Conservation (phyloP, 2,329 filamentous ascomycete genomes). For the Gaeumannomyces sp. region DNA sequence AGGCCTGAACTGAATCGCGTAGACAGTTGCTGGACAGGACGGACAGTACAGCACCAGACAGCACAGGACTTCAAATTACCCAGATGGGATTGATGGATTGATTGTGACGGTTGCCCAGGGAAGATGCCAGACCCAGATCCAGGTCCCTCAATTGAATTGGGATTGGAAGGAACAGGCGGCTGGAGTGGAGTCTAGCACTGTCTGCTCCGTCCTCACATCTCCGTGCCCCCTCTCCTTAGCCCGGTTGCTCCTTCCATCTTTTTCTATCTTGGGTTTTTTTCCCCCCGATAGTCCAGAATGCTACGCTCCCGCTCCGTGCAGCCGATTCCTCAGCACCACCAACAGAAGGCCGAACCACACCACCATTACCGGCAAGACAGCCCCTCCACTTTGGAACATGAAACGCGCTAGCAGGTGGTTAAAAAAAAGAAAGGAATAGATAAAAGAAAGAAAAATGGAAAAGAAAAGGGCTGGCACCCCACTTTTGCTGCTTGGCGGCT, state of each 20-base stretch:
- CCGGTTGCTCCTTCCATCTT: too few relatives aligned
- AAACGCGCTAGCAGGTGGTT: not conserved
- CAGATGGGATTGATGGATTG: too few relatives aligned
- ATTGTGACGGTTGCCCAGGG: too few relatives aligned
- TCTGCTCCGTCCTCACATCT: not conserved
- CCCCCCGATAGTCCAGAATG: not conserved
- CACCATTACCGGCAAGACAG: not conserved
- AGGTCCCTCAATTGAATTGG: too few relatives aligned
- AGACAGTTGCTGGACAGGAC: not conserved
- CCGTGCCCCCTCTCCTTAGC: too few relatives aligned
- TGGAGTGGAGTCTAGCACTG: not conserved
- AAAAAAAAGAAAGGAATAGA: conserved; percentile 1
- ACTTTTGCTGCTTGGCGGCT: not conserved
- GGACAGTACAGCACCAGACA: too few relatives aligned
- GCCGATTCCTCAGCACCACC: not conserved
- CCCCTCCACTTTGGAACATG: not conserved
- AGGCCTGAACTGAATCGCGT: too few relatives aligned
- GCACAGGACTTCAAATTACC: too few relatives aligned
- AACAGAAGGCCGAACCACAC: not conserved
- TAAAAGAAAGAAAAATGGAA: not conserved
- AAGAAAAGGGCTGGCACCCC: not conserved
- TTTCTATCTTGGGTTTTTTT: too few relatives aligned
- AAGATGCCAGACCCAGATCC: too few relatives aligned
- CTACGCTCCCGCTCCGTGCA: not conserved
- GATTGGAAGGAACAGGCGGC: too few relatives aligned